phyloP scores from a whole-genome alignment of 2,329 filamentous ascomycete genomes.

The Paramyrothecium roridum region DNA sequence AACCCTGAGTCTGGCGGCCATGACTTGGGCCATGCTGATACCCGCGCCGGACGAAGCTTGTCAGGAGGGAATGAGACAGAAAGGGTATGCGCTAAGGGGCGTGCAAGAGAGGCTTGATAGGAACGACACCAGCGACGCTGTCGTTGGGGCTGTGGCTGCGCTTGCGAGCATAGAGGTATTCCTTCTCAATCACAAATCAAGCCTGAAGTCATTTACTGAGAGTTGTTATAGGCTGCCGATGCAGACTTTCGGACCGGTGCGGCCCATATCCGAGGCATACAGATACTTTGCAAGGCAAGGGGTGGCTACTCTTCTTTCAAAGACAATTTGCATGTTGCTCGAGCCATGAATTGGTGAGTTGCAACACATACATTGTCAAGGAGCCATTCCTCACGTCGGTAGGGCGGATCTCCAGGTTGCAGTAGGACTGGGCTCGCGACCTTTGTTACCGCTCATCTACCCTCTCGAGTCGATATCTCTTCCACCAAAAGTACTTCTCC shows the following conservation, averaged over 20 bases:
- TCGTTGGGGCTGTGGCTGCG: slow-evolving; percentile 9
- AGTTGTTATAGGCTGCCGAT: slow-evolving; percentile 4
- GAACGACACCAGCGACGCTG: slow-evolving; percentile 4
- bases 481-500: slow-evolving; percentile 4
- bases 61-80: slow-evolving; percentile 8
- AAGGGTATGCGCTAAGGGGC: slow-evolving; percentile 5
- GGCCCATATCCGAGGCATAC: slow-evolving; percentile 9
- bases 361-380: too few relatives aligned
- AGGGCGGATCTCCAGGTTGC: slow-evolving; percentile 12
- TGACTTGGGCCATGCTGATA: slow-evolving; percentile 6
- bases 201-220: too few relatives aligned
- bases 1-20: slow-evolving; percentile 9
- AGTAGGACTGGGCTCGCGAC: slow-evolving; percentile 6
- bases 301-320: slow-evolving; percentile 6
- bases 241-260: slow-evolving; percentile 6
- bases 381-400: background rate
- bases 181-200: background rate
- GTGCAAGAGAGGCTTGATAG: slow-evolving; percentile 4
- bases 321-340: slow-evolving; percentile 9
- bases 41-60: slow-evolving; percentile 1
- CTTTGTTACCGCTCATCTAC: slow-evolving; percentile 8
- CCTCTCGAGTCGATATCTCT: slow-evolving; percentile 7
- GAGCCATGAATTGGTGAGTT: slow-evolving; percentile 8
- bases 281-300: slow-evolving; percentile 5
- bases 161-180: slow-evolving; percentile 11